Evolutionary conservation across 768 basidiomycete species (phyloP).

Genomic region (Hebeloma cylindrosporum): DNA sequence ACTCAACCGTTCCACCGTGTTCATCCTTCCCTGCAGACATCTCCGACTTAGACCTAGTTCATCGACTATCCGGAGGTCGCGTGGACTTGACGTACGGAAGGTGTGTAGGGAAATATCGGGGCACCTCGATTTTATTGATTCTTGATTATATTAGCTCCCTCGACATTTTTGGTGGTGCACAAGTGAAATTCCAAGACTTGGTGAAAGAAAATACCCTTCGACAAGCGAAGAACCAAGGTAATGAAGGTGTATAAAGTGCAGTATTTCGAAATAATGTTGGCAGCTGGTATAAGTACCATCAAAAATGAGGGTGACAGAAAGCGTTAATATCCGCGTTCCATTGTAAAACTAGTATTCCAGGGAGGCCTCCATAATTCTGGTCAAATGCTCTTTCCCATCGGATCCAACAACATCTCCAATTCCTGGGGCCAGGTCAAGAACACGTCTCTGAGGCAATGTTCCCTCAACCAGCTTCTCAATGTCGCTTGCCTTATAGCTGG

Average conservation of each 20-base stretch:
- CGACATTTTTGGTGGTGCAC: conserved; percentile 69
- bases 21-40: conserved; percentile 49
- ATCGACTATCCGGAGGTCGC: conserved; percentile 74
- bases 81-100: conserved; percentile 90
- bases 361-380: conserved; percentile 76
- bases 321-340: no score
- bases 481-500: conserved; percentile 64
- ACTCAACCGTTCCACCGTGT: neutral
- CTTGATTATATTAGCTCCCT: conserved; percentile 38
- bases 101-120: conserved; percentile 30
- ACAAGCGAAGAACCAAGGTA: conserved; percentile 16
- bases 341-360: conserved; percentile 66
- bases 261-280: neutral
- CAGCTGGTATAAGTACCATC: neutral
- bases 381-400: conserved; percentile 82
- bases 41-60: conserved; percentile 77
- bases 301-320: no score
- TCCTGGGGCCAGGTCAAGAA: conserved; percentile 90
- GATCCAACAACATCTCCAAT: conserved; percentile 81
- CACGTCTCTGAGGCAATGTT: conserved; percentile 88
- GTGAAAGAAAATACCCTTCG: conserved; percentile 33
- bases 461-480: conserved; percentile 82
- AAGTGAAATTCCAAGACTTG: conserved; percentile 62
- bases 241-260: neutral
- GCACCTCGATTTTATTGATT: neutral